Base-by-base conservation (phyloP, 148 eudicot species). In the Drosera capensis region DNA sequence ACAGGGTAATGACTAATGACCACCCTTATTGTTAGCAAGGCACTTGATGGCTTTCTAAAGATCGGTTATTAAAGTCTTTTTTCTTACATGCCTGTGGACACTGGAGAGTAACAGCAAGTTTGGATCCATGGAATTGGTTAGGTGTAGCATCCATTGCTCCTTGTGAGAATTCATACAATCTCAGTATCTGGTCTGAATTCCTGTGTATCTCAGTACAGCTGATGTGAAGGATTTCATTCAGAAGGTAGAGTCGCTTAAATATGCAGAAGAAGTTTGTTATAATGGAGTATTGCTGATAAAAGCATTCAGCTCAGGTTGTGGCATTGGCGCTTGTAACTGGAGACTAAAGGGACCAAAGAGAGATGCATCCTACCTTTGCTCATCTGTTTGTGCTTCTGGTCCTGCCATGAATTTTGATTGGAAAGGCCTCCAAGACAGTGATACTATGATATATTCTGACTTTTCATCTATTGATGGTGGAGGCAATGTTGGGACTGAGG, bases 271-370 rank as follows among this genome's bases (percentile, higher is more conserved):
- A 71, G 53, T 65, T 43, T 86, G 86, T 63, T 80, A 77, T 62
- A 80, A 77, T 52, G 96, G 94, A 34, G 64, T 59, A 38, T 61
- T 88, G 57, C 56, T 67, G 17, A 48, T 88, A 14, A 71, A 72
- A 64, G 73, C 92, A 40, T 73, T 80, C 58, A 80, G 86, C 70
- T 79, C 94, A 62, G 94, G 96, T 59, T 69, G 83, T 30, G 96
- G 80, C 48, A 83, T 88, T 52, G 96, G 96, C 46, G 16, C 94
- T 23, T 77, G 77, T 48, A 88, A 88, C 48, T 88, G 96, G 94
- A 68, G 68, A 29, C 68, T 88, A 42, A 68, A 8, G 15, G 47
- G 83, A 39, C 90, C 94, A 13, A 77, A 70, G 55, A 46, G 60
- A 50, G 63, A 66, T 45, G 64, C 75, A 44, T 58, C 57, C 29